Evolutionary conservation across 495 filamentous ascomycete species (phyloP).

Genomic region (Neurospora sp.): DNA sequence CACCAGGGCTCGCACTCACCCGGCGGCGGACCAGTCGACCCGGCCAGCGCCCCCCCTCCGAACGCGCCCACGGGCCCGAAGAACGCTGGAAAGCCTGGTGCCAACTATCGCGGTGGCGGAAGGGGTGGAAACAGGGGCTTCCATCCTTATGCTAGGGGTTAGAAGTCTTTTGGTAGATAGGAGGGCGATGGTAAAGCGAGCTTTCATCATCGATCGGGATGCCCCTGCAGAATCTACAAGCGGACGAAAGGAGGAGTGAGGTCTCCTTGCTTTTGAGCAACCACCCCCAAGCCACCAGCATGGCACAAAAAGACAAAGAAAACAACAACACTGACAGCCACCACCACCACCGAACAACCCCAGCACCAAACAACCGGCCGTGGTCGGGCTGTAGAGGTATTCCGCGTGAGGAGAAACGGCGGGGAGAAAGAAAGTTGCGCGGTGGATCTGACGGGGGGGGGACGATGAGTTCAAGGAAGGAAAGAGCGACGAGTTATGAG

Average conservation of each 20-base stretch:
- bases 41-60: slow-evolving; percentile 61
- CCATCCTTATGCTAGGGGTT: slow-evolving; percentile 59
- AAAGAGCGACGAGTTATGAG: background rate
- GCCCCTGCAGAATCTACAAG: background rate
- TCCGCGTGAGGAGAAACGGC: background rate
- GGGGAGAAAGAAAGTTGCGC: background rate
- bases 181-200: background rate
- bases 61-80: slow-evolving; percentile 95
- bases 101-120: slow-evolving; percentile 93
- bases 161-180: background rate
- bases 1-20: slow-evolving; percentile 15
- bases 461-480: background rate
- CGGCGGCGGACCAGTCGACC: slow-evolving; percentile 20
- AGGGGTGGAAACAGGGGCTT: slow-evolving; percentile 63
- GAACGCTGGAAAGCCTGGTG: slow-evolving; percentile 87
- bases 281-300: background rate
- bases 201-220: background rate
- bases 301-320: background rate
- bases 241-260: background rate
- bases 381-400: background rate
- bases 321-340: background rate
- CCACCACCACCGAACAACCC: background rate
- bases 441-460: background rate
- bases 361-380: background rate
- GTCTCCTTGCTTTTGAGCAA: background rate